Evolutionary conservation across 2,329 filamentous ascomycete species (phyloP).

Genomic region (Aspergillus aculeatinus): DNA sequence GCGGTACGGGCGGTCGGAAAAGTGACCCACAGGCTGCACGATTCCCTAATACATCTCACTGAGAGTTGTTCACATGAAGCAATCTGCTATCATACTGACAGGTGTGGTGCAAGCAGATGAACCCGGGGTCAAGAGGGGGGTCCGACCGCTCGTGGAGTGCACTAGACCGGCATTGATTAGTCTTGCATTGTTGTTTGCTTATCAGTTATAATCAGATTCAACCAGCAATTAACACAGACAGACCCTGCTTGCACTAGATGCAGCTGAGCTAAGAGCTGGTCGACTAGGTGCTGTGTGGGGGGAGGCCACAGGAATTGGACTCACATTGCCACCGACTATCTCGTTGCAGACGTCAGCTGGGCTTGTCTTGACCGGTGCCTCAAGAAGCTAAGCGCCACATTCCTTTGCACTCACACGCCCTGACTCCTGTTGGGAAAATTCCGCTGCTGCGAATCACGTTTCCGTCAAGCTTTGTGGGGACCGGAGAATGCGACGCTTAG

Average conservation of each 20-base stretch:
- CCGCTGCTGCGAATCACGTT: background rate
- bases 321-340: background rate
- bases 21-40: background rate
- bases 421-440: background rate
- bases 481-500: background rate
- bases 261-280: background rate
- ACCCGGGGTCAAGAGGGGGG: background rate
- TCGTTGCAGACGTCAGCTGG: background rate
- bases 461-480: background rate
- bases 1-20: background rate
- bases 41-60: background rate
- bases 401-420: background rate
- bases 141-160: background rate
- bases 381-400: background rate
- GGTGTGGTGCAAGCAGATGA: background rate
- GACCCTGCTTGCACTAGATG: background rate
- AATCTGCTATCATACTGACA: background rate
- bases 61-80: too few relatives aligned
- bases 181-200: background rate
- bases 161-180: background rate
- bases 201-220: background rate
- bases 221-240: background rate
- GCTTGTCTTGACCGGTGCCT: background rate
- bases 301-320: background rate
- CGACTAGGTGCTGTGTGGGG: background rate